These are phyloP conservation scores for Globisporangium lucens DNA, from an alignment of 352 stramenopile species.

Conservation along the genomic window DNA sequence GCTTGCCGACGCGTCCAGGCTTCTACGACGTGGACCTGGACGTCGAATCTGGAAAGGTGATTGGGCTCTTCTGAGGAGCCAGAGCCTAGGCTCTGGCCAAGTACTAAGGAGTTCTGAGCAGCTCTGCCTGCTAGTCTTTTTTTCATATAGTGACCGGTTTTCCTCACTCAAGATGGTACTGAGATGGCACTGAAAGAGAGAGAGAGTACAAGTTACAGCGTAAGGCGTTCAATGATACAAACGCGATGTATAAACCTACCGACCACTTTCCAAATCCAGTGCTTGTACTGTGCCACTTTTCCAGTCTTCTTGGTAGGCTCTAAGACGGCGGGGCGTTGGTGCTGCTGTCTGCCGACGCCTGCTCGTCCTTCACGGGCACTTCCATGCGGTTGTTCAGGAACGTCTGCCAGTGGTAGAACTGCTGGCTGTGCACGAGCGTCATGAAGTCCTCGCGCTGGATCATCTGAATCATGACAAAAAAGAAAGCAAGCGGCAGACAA, in stretches of 20 bases:
- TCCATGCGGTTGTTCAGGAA: slow-evolving; percentile 81
- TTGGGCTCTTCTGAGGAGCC: slow-evolving; percentile 89
- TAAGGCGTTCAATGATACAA: background rate
- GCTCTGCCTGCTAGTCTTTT: background rate
- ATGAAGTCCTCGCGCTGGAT: slow-evolving; percentile 86
- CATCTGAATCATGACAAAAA: slow-evolving; percentile 36
- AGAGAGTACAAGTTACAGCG: background rate
- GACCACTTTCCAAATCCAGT: background rate
- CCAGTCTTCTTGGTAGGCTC: background rate
- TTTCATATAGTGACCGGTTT: background rate
- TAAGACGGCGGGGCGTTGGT: background rate
- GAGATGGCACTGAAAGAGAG: background rate
- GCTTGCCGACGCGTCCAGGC: slow-evolving; percentile 95
- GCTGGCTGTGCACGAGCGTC: slow-evolving; percentile 82
- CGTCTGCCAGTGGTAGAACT: slow-evolving; percentile 90
- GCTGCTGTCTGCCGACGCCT: slow-evolving; percentile 13
- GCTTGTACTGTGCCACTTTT: background rate
- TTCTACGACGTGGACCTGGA: slow-evolving; percentile 99
- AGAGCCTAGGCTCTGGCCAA: background rate
- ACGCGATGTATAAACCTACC: background rate
- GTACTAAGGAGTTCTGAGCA: too few relatives aligned
- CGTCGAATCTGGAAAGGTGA: slow-evolving; percentile 92
- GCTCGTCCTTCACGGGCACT: slow-evolving; percentile 20
- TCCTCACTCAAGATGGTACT: background rate
- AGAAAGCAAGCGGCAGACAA: background rate